Evolutionary conservation across 345 rosid genomes (phyloP).

Genomic region (Lenwebbia sp.): DNA sequence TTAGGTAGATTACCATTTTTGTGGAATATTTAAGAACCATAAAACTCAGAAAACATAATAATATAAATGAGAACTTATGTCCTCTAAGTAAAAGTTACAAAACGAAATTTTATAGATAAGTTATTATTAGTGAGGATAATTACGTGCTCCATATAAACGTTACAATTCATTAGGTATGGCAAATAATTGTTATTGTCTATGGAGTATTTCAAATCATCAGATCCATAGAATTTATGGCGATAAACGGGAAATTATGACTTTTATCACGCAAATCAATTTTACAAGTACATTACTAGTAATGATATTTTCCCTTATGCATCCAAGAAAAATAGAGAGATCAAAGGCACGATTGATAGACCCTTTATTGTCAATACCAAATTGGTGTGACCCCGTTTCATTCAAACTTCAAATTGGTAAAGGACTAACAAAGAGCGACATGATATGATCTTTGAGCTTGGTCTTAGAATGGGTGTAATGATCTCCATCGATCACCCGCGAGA

Average conservation of each 20-base stretch:
- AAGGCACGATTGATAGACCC: not conserved
- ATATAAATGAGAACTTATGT: not conserved
- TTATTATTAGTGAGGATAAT: not conserved
- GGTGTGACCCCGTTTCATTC: too few species aligned
- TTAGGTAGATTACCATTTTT: not conserved
- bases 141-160: not conserved
- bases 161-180: too few species aligned
- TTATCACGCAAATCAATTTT: not conserved
- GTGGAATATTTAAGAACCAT: not conserved
- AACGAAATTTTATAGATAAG: not conserved
- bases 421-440: slow-evolving; percentile 2
- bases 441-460: not conserved
- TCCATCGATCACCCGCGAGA: slow-evolving; percentile 5
- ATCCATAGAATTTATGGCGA: not conserved
- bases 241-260: not conserved
- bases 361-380: too few species aligned
- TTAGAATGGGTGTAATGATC: slow-evolving; percentile 14
- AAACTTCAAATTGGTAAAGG: not conserved
- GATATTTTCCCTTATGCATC: not conserved
- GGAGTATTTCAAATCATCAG: too few species aligned
- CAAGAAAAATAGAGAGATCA: not conserved
- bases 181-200: not conserved
- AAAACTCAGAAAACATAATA: too few species aligned
- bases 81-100: not conserved
- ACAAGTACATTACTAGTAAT: not conserved